A percentile compares a stretch with the other conserved stretches of the same genome.
These are phyloP conservation scores for Fusarium albosuccineum DNA, from an alignment of 2,329 filamentous ascomycete genomes.

Conservation along the genomic window DNA sequence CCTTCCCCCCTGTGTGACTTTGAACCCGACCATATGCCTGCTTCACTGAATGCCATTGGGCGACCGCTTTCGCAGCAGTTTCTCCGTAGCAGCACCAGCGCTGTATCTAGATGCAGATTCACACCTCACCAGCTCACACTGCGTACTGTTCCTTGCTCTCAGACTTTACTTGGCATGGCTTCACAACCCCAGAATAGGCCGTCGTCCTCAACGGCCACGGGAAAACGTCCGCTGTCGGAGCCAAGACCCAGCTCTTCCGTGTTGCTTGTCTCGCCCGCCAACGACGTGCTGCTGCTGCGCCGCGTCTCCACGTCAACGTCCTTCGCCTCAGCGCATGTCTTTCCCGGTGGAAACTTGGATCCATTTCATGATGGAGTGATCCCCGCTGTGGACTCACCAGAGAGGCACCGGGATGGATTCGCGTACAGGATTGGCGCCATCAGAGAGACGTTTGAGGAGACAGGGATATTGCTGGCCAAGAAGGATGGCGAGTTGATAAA, in stretches of 20 bases:
- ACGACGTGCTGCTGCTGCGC: conserved; percentile 89
- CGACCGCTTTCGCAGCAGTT: conserved; percentile 24
- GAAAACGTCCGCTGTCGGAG: conserved; percentile 48
- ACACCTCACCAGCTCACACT: neutral
- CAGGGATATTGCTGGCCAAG: conserved; percentile 83
- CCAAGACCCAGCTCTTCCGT: conserved; percentile 81
- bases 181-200: conserved; percentile 21
- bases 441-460: conserved; percentile 95
- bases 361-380: conserved; percentile 78
- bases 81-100: conserved; percentile 9
- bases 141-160: neutral
- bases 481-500: conserved; percentile 69
- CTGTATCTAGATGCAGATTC: conserved; percentile 19
- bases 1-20: neutral
- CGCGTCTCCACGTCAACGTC: conserved; percentile 85
- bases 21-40: conserved; percentile 28
- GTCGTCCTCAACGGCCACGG: conserved; percentile 30
- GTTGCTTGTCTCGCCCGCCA: conserved; percentile 85
- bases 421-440: conserved; percentile 87
- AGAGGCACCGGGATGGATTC: conserved; percentile 76
- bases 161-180: conserved; percentile 26
- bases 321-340: conserved; percentile 94
- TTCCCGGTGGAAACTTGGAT: conserved; percentile 90
- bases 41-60: conserved; percentile 24
- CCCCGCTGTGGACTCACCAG: conserved; percentile 59